Base-by-base conservation (phyloP, 768 basidiomycete genomes). In the Macrolepiota albuminosa region DNA sequence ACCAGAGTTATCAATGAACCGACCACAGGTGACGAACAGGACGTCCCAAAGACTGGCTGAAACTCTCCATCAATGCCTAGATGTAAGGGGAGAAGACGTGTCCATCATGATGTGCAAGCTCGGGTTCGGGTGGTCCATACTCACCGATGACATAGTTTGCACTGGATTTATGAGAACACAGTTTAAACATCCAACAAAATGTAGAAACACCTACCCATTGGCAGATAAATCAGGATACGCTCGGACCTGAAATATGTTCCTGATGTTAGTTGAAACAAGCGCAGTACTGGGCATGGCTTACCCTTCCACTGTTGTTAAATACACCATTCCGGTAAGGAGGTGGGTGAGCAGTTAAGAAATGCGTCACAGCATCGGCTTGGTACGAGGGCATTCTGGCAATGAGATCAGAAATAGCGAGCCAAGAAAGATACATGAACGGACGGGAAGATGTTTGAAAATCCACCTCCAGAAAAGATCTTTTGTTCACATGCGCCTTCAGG, bases 171-270 rank as follows among this genome's bases (percentile, higher is more conserved):
- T 34, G n/a, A 49, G 45, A 42, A 3, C 39, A 8, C 48, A 40
- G 14, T 39, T 31, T 49, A 8, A 43, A 10, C 42, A 43, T 43
- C 54, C 13, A 26, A 40, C 46, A 59, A 37, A 18, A 16, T 48
- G 29, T n/a, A 14, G 33, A 54, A 43, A 34, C 16, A 56, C 24
- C 26, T 61, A 73, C 71, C 80, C 81, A 34, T 83, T 82, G 1
- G 80, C 82, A 37, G 81, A 73, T 31, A 83, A 61, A 64, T 83
- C 82, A 1, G 82, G 81, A 69, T 70, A 81, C 16, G 69, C 81
- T 37, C 81, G 78, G 26, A 73, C 77, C 80, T 81, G n/a, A 36
- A 24, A 26, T 31, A 37, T 53, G 4, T 24, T 9, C 26, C 4
- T 36, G 24, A 14, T 48, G 29, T 52, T 39, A 21, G 16, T 31